phyloP scores from a whole-genome alignment of 2,329 filamentous ascomycete species.

The Juglanconis oblonga region DNA sequence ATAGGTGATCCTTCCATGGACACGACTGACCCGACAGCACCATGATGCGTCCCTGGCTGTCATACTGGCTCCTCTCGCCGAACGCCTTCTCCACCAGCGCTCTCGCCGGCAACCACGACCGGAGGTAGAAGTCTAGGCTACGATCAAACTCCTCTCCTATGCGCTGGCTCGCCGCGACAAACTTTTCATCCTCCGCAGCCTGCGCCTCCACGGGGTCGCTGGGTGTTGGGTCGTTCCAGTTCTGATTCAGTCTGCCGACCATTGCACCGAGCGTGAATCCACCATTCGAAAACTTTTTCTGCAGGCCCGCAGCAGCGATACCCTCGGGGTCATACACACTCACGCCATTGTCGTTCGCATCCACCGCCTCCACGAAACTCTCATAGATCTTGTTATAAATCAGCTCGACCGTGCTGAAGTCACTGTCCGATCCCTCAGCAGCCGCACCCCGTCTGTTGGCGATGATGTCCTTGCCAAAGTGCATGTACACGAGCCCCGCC shows the following conservation, averaged over 20 bases:
- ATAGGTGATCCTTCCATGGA: conserved; percentile 96
- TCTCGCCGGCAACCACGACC: conserved; percentile 84
- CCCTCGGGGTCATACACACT: conserved; percentile 72
- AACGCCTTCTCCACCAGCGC: conserved; percentile 76
- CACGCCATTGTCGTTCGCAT: conserved; percentile 97
- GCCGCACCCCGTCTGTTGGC: conserved; percentile 54
- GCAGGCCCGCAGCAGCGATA: conserved; percentile 66
- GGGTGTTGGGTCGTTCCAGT: conserved; percentile 67
- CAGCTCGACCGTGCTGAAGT: conserved; percentile 65
- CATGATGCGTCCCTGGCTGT: conserved; percentile 74
- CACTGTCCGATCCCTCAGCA: conserved; percentile 38
- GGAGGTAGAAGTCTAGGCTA: conserved; percentile 72
- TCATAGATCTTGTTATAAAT: conserved; percentile 89
- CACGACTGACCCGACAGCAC: conserved; percentile 75
- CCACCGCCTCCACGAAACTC: conserved; percentile 91
- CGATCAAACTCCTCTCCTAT: conserved; percentile 87
- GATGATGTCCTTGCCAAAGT: conserved; percentile 86
- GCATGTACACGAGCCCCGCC: conserved; percentile 91
- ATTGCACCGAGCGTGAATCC: conserved; percentile 83
- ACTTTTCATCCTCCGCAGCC: conserved; percentile 75
- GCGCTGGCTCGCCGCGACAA: conserved; percentile 71
- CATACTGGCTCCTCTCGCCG: conserved; percentile 61
- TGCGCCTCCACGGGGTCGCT: conserved; percentile 59
- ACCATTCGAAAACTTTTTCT: conserved; percentile 80
- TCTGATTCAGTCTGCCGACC: conserved; percentile 75